phyloP scores from a whole-genome alignment of 495 filamentous ascomycete genomes.

The Penicillium egyptiacum region DNA sequence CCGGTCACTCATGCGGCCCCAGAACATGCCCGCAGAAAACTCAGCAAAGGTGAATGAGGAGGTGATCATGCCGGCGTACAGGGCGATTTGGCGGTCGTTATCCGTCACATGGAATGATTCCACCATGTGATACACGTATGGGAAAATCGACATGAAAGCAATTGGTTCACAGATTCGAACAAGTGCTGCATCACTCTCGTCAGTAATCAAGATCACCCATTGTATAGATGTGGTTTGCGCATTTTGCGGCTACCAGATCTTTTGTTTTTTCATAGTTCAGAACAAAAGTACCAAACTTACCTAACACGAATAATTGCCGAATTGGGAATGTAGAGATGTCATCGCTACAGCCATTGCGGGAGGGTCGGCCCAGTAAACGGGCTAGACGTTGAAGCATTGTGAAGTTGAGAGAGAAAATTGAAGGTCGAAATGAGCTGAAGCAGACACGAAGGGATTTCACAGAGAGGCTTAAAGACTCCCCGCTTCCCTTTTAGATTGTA shows the following conservation, averaged over 20 bases:
- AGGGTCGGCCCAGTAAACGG: conserved; percentile 39
- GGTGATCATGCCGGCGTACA: conserved; percentile 96
- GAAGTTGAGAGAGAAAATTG: conserved; percentile 10
- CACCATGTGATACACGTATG: conserved; percentile 98
- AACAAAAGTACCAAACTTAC: conserved; percentile 48
- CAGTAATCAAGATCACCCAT: conserved; percentile 25
- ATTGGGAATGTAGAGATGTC: conserved; percentile 50
- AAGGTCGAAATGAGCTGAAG: conserved; percentile 4
- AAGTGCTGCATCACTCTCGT: conserved; percentile 60
- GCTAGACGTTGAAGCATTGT: conserved; percentile 44
- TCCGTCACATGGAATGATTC: conserved; percentile 82
- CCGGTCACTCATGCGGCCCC: conserved; percentile 89
- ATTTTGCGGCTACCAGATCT: background rate
- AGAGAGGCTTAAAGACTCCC: conserved; percentile 16
- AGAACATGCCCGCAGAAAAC: conserved; percentile 83
- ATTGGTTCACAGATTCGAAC: conserved; percentile 98
- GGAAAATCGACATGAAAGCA: conserved; percentile 99
- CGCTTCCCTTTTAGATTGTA: conserved; percentile 18
- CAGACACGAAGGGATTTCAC: background rate
- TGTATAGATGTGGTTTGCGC: background rate
- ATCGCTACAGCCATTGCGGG: conserved; percentile 29
- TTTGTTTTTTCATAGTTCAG: conserved; percentile 24
- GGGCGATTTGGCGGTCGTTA: conserved; percentile 74
- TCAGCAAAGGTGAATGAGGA: conserved; percentile 96
- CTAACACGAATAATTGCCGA: conserved; percentile 70